phyloP scores from a whole-genome alignment of 768 basidiomycete genomes.

The Inosperma sp. region DNA sequence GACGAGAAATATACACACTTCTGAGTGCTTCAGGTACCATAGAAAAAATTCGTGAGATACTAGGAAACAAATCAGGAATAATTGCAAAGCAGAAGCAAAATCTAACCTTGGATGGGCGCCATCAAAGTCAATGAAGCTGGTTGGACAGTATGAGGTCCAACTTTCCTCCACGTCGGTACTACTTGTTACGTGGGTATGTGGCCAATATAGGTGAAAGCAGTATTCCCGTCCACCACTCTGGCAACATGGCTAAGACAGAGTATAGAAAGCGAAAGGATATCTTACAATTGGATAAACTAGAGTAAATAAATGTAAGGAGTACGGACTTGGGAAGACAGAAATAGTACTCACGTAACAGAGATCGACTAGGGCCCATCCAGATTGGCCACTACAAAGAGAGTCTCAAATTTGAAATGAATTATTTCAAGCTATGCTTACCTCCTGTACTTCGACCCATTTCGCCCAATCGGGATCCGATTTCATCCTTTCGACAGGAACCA shows the following conservation, averaged over 20 bases:
- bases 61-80: slow-evolving; percentile 9
- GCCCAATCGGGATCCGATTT: slow-evolving; percentile 36
- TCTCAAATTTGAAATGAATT: background rate
- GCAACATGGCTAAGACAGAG: background rate
- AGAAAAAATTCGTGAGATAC: slow-evolving; percentile 33
- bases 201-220: slow-evolving; percentile 37
- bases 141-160: slow-evolving; percentile 34
- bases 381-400: slow-evolving; percentile 26
- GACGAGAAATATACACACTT: slow-evolving; percentile 32
- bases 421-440: slow-evolving; percentile 23
- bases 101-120: slow-evolving; percentile 20
- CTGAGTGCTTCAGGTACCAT: slow-evolving; percentile 32
- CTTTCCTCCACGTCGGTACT: slow-evolving; percentile 28
- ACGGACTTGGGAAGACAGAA: background rate
- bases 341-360: slow-evolving; percentile 24
- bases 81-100: background rate
- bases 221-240: slow-evolving; percentile 39
- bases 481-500: slow-evolving; percentile 35
- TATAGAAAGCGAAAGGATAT: background rate
- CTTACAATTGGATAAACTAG: slow-evolving; percentile 3
- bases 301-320: background rate
- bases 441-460: slow-evolving; percentile 27
- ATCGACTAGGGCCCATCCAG: slow-evolving; percentile 30
- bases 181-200: slow-evolving; percentile 25
- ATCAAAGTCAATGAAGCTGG: slow-evolving; percentile 30